Conservation (phyloP, 306 rosid species). For the Delonix regia region DNA sequence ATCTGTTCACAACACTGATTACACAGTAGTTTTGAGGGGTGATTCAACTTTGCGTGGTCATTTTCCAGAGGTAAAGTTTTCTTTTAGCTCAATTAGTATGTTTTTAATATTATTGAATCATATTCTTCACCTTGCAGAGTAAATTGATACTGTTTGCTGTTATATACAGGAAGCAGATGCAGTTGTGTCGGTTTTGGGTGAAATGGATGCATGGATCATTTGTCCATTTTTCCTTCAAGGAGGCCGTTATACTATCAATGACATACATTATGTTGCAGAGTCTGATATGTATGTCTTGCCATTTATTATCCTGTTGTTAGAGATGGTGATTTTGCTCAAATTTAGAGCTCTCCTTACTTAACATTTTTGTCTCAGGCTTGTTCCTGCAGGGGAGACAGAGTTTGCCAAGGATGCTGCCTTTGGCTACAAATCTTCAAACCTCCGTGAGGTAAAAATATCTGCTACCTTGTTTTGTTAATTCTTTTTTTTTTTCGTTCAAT, state of each 20-base stretch:
- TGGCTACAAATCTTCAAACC: constrained; percentile 94
- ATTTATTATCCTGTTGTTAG: constrained; percentile 26
- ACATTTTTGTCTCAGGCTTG: constrained; percentile 61
- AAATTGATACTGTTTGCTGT: constrained; percentile 23
- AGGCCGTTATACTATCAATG: constrained; percentile 87
- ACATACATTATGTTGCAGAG: constrained; percentile 89
- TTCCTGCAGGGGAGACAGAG: constrained; percentile 94
- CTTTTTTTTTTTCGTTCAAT: constrained; percentile 14
- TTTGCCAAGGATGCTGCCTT: constrained; percentile 95
- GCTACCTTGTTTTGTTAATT: constrained; percentile 5
- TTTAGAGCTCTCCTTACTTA: constrained; percentile 29
- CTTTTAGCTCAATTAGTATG: constrained; percentile 11
- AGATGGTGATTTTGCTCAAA: constrained; percentile 27
- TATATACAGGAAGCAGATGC: constrained; percentile 88
- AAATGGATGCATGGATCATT: constrained; percentile 95
- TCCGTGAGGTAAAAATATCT: constrained; percentile 68
- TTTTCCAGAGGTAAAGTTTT: constrained; percentile 88
- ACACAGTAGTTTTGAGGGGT: constrained; percentile 91
- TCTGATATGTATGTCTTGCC: constrained; percentile 64
- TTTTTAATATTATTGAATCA: constrained; percentile 32
- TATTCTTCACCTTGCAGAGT: constrained; percentile 32
- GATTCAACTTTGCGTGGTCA: constrained; percentile 98
- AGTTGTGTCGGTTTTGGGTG: constrained; percentile 81
- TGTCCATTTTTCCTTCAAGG: constrained; percentile 98
- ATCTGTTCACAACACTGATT: constrained; percentile 63